Base-by-base conservation (phyloP, 148 eudicot genomes). In the Polygonum aviculare region DNA sequence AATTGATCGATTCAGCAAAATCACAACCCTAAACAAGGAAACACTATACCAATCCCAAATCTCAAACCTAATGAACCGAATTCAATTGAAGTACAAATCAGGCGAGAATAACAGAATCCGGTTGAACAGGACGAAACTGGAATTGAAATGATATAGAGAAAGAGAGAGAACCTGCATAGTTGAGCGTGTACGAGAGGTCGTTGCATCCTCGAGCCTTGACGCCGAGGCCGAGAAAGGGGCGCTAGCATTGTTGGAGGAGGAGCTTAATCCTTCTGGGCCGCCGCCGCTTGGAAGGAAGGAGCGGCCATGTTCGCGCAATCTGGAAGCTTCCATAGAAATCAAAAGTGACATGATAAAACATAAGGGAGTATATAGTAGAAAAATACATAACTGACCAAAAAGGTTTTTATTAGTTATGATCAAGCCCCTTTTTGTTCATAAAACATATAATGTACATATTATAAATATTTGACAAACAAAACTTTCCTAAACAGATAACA, bases 131-230 rank as follows among this genome's bases (percentile, higher is more conserved):
- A 57, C 5, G 39, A 62, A 11, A 15, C 63, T 21, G 31, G 12
- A 69, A 3, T 9, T 4, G 38, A n/a, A n/a, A n/a, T 19, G 38
- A 48, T 48, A 48, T 48, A 40, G 8, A 12, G 6, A 47, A 26
- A 41, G 38, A 74, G 19, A 57, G 22, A 12, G 12, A 54, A 87
- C 92, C 92, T 35, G 92, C 90, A 9, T 89, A 89, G 76, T 89
- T 89, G 69, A 89, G 92, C 78, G 92, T 89, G 75, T 87, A 89
- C 12, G 92, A 89, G 75, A 89, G 85, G 78, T 90, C 97, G 76
- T 91, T 91, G 85, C 97, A 91, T 26, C 91, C 97, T 69, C 97
- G 93, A 78, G 97, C 87, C 82, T 91, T 89, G 79, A 91, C 97
- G 45, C 97, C 93, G 51, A 91, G 90, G 74, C 87, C 86, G 55